Percentiles rank a stretch among this genome's conserved stretches.
Conservation (phyloP, 192 early-diverging fungal species). For the Gonapodya sp. region DNA sequence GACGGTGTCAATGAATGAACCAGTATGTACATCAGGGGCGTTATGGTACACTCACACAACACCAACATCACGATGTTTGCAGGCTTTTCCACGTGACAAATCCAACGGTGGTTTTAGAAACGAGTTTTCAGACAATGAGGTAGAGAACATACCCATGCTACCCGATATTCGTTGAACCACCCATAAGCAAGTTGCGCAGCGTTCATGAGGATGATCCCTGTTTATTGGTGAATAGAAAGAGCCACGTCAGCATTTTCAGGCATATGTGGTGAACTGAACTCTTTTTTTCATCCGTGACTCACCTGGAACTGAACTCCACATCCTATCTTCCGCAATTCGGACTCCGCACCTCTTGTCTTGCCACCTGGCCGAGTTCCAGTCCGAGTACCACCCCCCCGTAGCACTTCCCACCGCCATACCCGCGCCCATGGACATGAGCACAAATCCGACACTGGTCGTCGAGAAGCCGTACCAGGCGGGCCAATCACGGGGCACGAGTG, state of each 20-base stretch:
- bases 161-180: background rate
- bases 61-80: background rate
- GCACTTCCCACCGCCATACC: background rate
- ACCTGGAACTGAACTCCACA: background rate
- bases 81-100: background rate
- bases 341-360: background rate
- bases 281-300: no score
- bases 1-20: no score
- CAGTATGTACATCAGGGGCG: background rate
- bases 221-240: background rate
- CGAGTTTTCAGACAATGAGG: no score
- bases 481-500: conserved; percentile 5
- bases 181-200: background rate
- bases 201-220: background rate
- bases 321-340: background rate
- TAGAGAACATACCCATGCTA: background rate
- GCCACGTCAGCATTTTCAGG: no score
- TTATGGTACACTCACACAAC: background rate
- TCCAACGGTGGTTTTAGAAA: no score
- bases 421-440: conserved; percentile 7
- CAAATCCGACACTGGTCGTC: background rate
- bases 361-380: background rate
- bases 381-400: background rate
- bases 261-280: background rate
- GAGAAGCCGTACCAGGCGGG: background rate